phyloP scores from a whole-genome alignment of 352 stramenopile genomes.

The Heterotrichella gracilis region DNA sequence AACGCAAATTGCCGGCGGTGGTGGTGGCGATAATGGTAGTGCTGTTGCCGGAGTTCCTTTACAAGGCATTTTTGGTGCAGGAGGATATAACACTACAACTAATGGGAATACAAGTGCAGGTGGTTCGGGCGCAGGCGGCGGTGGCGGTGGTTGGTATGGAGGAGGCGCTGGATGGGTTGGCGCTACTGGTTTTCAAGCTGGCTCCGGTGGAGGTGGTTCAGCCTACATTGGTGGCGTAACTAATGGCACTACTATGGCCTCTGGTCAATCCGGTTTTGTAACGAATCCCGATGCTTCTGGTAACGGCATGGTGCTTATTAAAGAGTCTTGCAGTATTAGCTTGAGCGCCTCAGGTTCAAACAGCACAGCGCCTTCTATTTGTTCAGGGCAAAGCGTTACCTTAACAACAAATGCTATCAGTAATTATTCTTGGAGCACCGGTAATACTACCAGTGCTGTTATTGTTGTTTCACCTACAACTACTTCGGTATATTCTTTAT shows the following conservation, averaged over 20 bases:
- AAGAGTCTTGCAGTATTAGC: neutral
- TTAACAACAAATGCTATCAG: neutral
- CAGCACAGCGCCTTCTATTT: neutral
- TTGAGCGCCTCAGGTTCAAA: too few relatives aligned
- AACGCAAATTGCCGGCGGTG: too few relatives aligned
- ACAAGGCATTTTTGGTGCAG: too few relatives aligned
- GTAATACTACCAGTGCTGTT: neutral
- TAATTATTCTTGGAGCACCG: neutral
- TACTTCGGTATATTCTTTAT: neutral
- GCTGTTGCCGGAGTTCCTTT: too few relatives aligned
- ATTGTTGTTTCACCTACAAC: neutral
- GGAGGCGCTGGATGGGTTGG: neutral
- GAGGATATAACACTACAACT: too few relatives aligned
- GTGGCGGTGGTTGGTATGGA: neutral
- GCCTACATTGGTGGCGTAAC: neutral
- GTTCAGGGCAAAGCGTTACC: neutral
- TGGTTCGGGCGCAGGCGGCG: neutral
- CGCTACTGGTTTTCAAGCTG: neutral
- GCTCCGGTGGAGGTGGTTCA: neutral
- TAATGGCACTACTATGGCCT: neutral
- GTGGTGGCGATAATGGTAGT: too few relatives aligned
- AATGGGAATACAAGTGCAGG: neutral
- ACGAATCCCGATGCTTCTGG: neutral
- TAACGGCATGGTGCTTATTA: neutral
- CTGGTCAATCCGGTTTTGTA: neutral